A percentile compares a stretch with the other conserved stretches of the same genome.
These are phyloP conservation scores for Chiua sp. DNA, from an alignment of 1,284 basidiomycete species.

Conservation along the genomic window DNA sequence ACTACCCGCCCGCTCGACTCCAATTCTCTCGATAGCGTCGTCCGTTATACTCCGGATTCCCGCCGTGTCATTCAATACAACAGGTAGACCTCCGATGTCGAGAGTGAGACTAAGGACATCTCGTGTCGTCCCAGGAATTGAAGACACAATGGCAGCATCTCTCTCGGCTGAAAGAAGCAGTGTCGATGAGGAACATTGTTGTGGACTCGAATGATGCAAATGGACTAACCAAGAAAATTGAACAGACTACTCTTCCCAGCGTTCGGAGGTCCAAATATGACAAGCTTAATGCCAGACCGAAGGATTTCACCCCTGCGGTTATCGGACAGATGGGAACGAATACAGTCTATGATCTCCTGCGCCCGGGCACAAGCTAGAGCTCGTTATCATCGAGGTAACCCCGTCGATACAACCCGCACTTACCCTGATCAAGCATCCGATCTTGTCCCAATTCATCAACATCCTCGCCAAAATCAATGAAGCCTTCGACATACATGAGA, in stretches of 20 bases:
- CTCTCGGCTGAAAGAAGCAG: constrained; percentile 62
- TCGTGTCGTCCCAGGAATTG: constrained; percentile 86
- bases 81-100: constrained; percentile 85
- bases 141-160: constrained; percentile 88
- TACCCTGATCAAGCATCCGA: constrained; percentile 67
- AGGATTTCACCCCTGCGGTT: constrained; percentile 81
- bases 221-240: constrained; percentile 74
- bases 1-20: constrained; percentile 72
- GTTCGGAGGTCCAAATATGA: constrained; percentile 91
- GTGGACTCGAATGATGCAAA: background rate
- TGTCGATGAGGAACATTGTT: background rate
- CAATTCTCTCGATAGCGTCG: constrained; percentile 84
- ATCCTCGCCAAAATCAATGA: constrained; percentile 92
- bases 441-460: constrained; percentile 61
- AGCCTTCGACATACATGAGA: constrained; percentile 80
- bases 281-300: constrained; percentile 79
- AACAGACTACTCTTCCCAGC: constrained; percentile 88
- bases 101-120: constrained; percentile 85
- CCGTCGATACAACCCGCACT: constrained; percentile 29
- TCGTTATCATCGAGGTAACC: background rate
- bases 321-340: constrained; percentile 66
- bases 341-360: constrained; percentile 50
- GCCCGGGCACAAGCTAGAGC: constrained; percentile 55
- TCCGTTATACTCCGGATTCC: constrained; percentile 70
- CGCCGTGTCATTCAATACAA: constrained; percentile 85